Evolutionary conservation across 2,329 filamentous ascomycete species (phyloP).

Genomic region (Endothia cerciana): DNA sequence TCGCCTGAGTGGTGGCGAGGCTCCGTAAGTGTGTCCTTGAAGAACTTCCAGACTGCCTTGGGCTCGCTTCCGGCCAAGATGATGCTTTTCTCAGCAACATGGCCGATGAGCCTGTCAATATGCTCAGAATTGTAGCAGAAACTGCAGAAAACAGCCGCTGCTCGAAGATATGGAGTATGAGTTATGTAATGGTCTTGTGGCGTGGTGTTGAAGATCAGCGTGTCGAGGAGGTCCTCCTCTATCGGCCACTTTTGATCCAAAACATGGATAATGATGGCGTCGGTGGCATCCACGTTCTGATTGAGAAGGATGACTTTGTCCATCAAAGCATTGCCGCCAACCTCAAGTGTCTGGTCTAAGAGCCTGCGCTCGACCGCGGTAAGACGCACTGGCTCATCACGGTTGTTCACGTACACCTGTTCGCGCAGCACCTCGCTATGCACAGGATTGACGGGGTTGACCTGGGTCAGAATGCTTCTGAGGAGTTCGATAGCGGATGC

Average conservation of each 20-base stretch:
- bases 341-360: constrained; percentile 32
- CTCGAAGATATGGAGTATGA: constrained; percentile 61
- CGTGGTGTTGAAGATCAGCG: constrained; percentile 58
- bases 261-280: constrained; percentile 61
- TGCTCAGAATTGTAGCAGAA: constrained; percentile 40
- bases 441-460: constrained; percentile 35
- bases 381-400: constrained; percentile 33
- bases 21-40: constrained; percentile 40
- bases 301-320: constrained; percentile 69
- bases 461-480: constrained; percentile 48
- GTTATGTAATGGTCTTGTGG: constrained; percentile 51
- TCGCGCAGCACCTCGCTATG: constrained; percentile 34
- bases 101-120: constrained; percentile 45
- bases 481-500: constrained; percentile 54
- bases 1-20: constrained; percentile 37
- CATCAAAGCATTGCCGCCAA: constrained; percentile 56
- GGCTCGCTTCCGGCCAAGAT: constrained; percentile 53
- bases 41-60: constrained; percentile 52
- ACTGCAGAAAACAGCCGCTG: constrained; percentile 57
- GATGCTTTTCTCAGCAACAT: constrained; percentile 50
- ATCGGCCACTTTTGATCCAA: constrained; percentile 55
- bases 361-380: constrained; percentile 28
- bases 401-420: constrained; percentile 43
- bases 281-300: constrained; percentile 56
- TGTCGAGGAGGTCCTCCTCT: constrained; percentile 55